A percentile compares a stretch with the other conserved stretches of the same genome.
Evolutionary conservation across 768 basidiomycete species (phyloP).

Genomic region (Basidioascus undulatus): DNA sequence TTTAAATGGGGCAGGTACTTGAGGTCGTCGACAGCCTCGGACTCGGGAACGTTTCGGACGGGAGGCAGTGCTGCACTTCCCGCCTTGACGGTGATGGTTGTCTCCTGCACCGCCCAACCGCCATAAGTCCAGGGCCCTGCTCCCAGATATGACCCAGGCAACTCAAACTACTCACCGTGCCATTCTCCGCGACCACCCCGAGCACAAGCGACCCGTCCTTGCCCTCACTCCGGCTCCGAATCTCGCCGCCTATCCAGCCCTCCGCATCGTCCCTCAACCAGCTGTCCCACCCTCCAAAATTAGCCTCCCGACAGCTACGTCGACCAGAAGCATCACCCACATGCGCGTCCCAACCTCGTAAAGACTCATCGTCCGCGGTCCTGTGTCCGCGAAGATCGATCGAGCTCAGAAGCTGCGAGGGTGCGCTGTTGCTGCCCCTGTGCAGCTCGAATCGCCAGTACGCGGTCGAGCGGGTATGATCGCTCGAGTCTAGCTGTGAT

Average conservation of each 20-base stretch:
- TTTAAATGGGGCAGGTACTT: constrained; percentile 94
- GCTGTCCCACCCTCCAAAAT: too few relatives aligned
- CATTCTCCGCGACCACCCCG: constrained; percentile 69
- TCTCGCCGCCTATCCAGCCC: constrained; percentile 81
- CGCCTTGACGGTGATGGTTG: constrained; percentile 46
- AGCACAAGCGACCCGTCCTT: constrained; percentile 42
- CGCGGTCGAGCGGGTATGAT: too few relatives aligned
- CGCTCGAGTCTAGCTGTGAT: too few relatives aligned
- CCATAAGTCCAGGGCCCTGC: background rate
- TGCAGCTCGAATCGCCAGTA: too few relatives aligned
- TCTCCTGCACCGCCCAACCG: constrained; percentile 51
- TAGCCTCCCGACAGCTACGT: too few relatives aligned
- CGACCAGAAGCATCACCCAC: too few relatives aligned
- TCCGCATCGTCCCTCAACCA: constrained; percentile 80
- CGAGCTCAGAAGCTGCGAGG: too few relatives aligned
- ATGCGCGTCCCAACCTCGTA: too few relatives aligned
- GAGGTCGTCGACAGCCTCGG: constrained; percentile 93
- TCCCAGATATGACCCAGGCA: background rate
- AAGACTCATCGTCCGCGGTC: too few relatives aligned
- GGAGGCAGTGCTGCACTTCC: constrained; percentile 56
- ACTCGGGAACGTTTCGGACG: constrained; percentile 77
- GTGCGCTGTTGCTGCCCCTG: too few relatives aligned
- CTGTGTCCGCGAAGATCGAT: too few relatives aligned
- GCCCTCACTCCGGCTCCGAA: constrained; percentile 37
- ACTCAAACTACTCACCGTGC: constrained; percentile 35